Percentiles rank a stretch among this genome's conserved stretches.
These are phyloP conservation scores for Helicocarpus griseus DNA, from an alignment of 2,329 filamentous ascomycete genomes.

Conservation along the genomic window DNA sequence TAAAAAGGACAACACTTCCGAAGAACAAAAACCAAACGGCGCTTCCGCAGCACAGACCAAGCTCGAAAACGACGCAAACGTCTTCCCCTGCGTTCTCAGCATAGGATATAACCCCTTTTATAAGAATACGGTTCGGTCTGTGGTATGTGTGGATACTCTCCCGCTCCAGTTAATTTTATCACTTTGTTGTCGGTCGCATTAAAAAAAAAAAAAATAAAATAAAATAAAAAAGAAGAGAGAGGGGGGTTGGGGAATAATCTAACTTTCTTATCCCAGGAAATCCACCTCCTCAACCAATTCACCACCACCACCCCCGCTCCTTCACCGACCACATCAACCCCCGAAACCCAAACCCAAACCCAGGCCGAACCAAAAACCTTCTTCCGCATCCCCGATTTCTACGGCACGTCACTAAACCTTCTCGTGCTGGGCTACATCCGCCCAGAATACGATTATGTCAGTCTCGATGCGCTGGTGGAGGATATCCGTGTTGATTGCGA, in stretches of 20 bases:
- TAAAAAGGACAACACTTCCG: slow-evolving; percentile 7
- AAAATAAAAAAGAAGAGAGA: not conserved
- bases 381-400: slow-evolving; percentile 60
- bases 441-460: slow-evolving; percentile 79
- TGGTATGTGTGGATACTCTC: slow-evolving; percentile 37
- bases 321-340: not conserved
- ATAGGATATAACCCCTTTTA: slow-evolving; percentile 98
- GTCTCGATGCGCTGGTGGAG: slow-evolving; percentile 69
- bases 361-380: slow-evolving; percentile 18
- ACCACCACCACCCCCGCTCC: slow-evolving; percentile 26
- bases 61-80: slow-evolving; percentile 16
- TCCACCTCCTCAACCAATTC: slow-evolving; percentile 77
- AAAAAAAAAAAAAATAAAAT: not conserved
- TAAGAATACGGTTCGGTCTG: slow-evolving; percentile 76
- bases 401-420: slow-evolving; percentile 68
- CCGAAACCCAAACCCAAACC: not conserved
- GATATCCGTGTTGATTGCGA: slow-evolving; percentile 87
- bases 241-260: not conserved
- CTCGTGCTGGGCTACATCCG: slow-evolving; percentile 79
- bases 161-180: not conserved
- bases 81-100: slow-evolving; percentile 84
- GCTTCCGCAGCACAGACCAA: not conserved
- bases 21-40: not conserved
- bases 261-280: slow-evolving; percentile 44
- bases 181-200: not conserved